Evolutionary conservation across 2,329 filamentous ascomycete species (phyloP).

Genomic region (Eutypella sp.): DNA sequence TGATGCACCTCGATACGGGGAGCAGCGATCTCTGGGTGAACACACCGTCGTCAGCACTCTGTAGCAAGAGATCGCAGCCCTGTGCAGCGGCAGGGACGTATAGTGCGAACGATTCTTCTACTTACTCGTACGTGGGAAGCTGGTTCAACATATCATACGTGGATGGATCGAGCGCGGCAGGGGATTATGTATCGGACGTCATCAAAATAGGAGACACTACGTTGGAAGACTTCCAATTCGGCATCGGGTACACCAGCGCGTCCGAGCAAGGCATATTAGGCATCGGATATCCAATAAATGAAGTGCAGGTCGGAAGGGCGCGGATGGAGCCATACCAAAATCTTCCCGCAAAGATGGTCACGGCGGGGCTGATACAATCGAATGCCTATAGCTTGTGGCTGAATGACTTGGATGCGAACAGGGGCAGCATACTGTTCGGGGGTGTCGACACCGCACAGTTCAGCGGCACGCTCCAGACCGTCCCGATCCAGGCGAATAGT

Average conservation of each 20-base stretch:
- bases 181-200: constrained; percentile 77
- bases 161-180: constrained; percentile 70
- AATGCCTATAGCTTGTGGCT: constrained; percentile 72
- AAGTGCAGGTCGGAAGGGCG: constrained; percentile 63
- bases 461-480: constrained; percentile 54
- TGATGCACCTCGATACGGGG: constrained; percentile 62
- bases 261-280: constrained; percentile 72
- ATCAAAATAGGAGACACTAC: constrained; percentile 53
- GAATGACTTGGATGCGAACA: constrained; percentile 62
- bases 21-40: constrained; percentile 72
- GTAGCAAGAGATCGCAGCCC: constrained; percentile 39
- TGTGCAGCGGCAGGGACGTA: constrained; percentile 65
- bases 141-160: constrained; percentile 86
- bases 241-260: constrained; percentile 61
- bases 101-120: constrained; percentile 64
- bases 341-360: constrained; percentile 60
- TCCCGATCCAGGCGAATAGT: constrained; percentile 57
- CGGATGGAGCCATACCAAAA: constrained; percentile 58
- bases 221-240: constrained; percentile 61
- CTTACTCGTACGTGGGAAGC: constrained; percentile 67
- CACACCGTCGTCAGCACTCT: constrained; percentile 55
- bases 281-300: constrained; percentile 76
- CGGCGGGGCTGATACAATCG: constrained; percentile 56
- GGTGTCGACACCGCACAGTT: constrained; percentile 67
- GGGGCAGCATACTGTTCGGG: constrained; percentile 68